Evolutionary conservation across 345 rosid genomes (phyloP).

Genomic region (Ricinus communis): DNA sequence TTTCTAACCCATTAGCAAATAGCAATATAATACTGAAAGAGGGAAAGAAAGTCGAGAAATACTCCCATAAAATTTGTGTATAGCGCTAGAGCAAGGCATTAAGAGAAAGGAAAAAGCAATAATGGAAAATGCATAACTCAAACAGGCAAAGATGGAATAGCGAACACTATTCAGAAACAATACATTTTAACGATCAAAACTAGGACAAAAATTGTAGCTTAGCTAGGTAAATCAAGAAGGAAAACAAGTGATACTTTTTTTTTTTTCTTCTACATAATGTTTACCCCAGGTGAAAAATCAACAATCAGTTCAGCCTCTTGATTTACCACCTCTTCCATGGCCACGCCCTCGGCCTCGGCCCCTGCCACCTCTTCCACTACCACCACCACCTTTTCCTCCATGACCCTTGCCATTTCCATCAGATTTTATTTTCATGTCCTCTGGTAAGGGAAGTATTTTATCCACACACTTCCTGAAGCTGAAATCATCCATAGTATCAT

Average conservation of each 20-base stretch:
- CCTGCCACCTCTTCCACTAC: constrained; percentile 49
- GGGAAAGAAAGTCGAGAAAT: too few relatives aligned
- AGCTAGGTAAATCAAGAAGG: not conserved
- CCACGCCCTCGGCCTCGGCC: constrained; percentile 16
- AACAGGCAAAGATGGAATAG: not conserved
- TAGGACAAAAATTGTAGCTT: not conserved
- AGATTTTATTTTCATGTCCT: constrained; percentile 61
- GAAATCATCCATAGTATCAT: constrained; percentile 75
- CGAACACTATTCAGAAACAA: not conserved
- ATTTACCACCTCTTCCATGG: constrained; percentile 24
- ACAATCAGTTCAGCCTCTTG: constrained; percentile 14
- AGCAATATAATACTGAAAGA: too few relatives aligned
- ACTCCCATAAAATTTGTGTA: too few relatives aligned
- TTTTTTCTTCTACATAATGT: not conserved
- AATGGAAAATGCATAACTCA: not conserved
- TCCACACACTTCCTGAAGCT: constrained; percentile 97
- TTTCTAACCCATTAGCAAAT: too few relatives aligned
- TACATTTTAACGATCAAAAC: constrained; percentile 18
- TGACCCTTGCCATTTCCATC: constrained; percentile 46
- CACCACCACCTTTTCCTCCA: constrained; percentile 54
- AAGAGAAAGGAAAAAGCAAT: not conserved
- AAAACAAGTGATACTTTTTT: not conserved
- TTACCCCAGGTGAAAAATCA: not conserved
- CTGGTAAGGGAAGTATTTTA: constrained; percentile 81
- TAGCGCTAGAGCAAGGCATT: too few relatives aligned